Evolutionary conservation across 2,329 filamentous ascomycete species (phyloP), one percentile per base, ranked within the genome.

Genomic region (Emmonsiellopsis sp.): DNA sequence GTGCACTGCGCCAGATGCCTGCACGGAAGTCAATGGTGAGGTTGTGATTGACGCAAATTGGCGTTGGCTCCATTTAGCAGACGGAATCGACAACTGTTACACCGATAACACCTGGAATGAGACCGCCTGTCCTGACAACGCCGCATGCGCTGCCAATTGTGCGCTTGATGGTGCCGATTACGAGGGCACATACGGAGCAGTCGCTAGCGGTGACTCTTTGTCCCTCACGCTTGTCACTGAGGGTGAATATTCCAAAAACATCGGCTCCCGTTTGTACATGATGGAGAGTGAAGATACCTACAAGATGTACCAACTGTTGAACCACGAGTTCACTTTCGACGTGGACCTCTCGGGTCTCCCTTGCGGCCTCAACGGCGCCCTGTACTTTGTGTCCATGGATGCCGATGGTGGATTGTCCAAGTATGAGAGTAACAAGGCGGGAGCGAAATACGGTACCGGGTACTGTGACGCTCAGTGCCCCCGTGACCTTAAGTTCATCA

Each of bases 271-370:
- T 60, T 70, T 84, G 43, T 88, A 86, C 66, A 75, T 87, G 57
- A 79, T 87, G 73, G 77, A 78, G 60, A 71, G 75, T 50, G 78
- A 83, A 44, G 74, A 73, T 60, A 79, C 77, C 55, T 88, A 88
- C 68, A 71, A 86, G 71, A 77, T 79, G 64, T 83, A 87, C 71
- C 76, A 80, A 55, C 74, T 87, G 54, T 74, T 82, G 52, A 82
- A 81, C 69, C 77, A 84, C 63, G 85, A 88, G 68, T 83, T 88
- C 70, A 84, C 82, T 52, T 86, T 88, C 57, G 84, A 87, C 53
- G 84, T 87, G 31, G 85, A 88, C 64, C 80, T 86, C 44, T 86
- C 83, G 42, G 77, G 78, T 60, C 73, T 86, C 17, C 78, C 80
- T 55, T 88, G 85, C 62, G 85, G 85, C 56, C 71, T 88, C 55